These are phyloP conservation scores for Tulasnella sp. DNA, from an alignment of 768 basidiomycete genomes.

Conservation along the genomic window DNA sequence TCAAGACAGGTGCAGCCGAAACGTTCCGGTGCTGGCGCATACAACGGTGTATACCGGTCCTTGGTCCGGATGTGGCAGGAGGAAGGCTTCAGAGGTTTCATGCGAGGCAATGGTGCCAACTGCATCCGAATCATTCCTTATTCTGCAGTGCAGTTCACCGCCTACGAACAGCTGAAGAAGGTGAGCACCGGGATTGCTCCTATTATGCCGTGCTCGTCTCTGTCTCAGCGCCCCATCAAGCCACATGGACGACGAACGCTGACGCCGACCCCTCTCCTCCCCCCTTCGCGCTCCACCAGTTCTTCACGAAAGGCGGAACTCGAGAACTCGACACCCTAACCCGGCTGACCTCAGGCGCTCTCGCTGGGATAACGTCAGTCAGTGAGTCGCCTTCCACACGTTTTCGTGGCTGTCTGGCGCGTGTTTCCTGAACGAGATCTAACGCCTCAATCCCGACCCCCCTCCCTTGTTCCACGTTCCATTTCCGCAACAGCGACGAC, in stretches of 20 bases:
- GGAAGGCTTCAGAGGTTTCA: conserved; percentile 88
- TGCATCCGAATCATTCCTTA: conserved; percentile 93
- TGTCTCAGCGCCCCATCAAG: conserved; percentile 3
- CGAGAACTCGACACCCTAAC: conserved; percentile 83
- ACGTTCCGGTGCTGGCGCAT: conserved; percentile 54
- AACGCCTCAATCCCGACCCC: not conserved
- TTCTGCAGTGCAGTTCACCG: conserved; percentile 46
- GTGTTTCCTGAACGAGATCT: conserved; percentile 26
- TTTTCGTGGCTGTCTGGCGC: conserved; percentile 12
- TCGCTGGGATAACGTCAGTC: conserved; percentile 93
- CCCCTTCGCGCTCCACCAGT: conserved; percentile 41
- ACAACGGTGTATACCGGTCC: conserved; percentile 80
- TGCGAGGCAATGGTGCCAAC: conserved; percentile 88
- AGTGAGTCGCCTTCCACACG: conserved; percentile 51
- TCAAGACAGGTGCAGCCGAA: conserved; percentile 87
- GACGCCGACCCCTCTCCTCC: not conserved
- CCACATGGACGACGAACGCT: conserved; percentile 3
- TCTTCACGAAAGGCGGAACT: conserved; percentile 66
- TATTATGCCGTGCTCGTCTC: not conserved
- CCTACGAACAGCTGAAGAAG: conserved; percentile 86
- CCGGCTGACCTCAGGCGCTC: conserved; percentile 77
- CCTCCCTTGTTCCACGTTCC: not conserved
- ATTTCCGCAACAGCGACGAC: conserved; percentile 56
- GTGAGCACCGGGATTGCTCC: conserved; percentile 40
- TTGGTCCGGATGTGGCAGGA: conserved; percentile 88